Conservation (phyloP, 768 basidiomycete species). For the Agrocybe pediades region DNA sequence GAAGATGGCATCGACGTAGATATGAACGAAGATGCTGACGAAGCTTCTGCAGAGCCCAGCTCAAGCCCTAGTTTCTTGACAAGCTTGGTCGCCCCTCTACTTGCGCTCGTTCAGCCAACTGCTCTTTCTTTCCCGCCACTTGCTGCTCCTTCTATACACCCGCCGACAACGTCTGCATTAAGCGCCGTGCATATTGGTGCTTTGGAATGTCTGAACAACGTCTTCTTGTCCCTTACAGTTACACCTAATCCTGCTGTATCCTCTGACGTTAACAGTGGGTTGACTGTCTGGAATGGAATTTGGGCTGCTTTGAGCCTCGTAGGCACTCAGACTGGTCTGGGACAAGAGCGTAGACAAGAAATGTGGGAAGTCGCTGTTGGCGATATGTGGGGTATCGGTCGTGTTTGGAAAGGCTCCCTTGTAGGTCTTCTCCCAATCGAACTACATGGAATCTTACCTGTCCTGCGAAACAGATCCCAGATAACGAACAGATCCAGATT, state of each 20-base stretch:
- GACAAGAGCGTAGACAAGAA: slow-evolving; percentile 70
- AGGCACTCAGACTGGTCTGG: slow-evolving; percentile 59
- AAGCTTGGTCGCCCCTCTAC: slow-evolving; percentile 65
- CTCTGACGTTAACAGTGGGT: slow-evolving; percentile 50
- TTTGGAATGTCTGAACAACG: slow-evolving; percentile 88
- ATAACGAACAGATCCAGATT: slow-evolving; percentile 60
- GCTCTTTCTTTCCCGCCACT: slow-evolving; percentile 81
- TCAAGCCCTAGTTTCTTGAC: slow-evolving; percentile 49
- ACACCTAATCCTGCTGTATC: slow-evolving; percentile 41
- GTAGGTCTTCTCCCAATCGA: slow-evolving; percentile 37
- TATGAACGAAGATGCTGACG: slow-evolving; percentile 45
- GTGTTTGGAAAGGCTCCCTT: slow-evolving; percentile 68
- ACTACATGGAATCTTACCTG: not conserved
- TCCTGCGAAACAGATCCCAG: slow-evolving; percentile 44
- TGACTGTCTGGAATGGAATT: slow-evolving; percentile 60
- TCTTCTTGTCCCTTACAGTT: slow-evolving; percentile 74
- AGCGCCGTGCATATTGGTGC: slow-evolving; percentile 83
- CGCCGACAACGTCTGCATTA: slow-evolving; percentile 86
- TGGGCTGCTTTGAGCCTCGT: slow-evolving; percentile 65
- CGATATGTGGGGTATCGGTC: slow-evolving; percentile 86
- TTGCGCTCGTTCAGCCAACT: slow-evolving; percentile 74
- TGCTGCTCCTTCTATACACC: slow-evolving; percentile 70
- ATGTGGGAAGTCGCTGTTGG: slow-evolving; percentile 83
- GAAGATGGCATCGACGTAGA: slow-evolving; percentile 35
- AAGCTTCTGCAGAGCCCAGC: slow-evolving; percentile 29